Base-by-base conservation (phyloP, 768 basidiomycete species). In the Hemileccinum rubropunctum region DNA sequence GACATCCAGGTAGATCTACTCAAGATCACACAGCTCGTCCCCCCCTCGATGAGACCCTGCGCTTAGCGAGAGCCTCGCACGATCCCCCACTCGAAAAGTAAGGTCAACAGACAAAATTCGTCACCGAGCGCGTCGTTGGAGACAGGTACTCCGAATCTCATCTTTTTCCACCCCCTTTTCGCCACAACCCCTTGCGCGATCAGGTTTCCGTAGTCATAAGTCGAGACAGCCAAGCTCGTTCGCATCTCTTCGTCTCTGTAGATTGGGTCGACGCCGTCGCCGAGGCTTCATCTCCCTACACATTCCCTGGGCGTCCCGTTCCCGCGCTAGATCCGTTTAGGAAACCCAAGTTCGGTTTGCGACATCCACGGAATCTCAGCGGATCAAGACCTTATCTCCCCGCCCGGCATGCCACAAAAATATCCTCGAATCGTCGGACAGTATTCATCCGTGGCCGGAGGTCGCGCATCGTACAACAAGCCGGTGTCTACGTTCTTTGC, bases 351-450 rank as follows among this genome's bases (percentile, higher is more conserved):
- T 45, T 14, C 54, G 39, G 13, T 26, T n/a, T 28, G 28, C 20
- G 37, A 46, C 38, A 23, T 30, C 40, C 10, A 3, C 49, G 42
- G 23, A 55, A 65, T 65, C 63, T 63, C 23, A 45, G 55, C 62
- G 62, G 62, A 63, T 63, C 63, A 57, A 50, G 62, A 60, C 62
- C 62, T 63, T 63, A 63, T 65, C 62, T 63, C 62, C 62, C 63
- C 41, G 14, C 44, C 57, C 18, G 18, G 44, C 47, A 51, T 50
- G 54, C 47, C 51, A 27, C 23, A 3, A 23, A n/a, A 10, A 45
- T 49, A 59, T 21, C 53, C 52, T 37, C 13, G 15, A 39, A 35
- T 26, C 38, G 36, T 37, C 36, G 17, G 62, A 53, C 59, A 49
- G 30, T 36, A 20, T n/a, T n/a, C n/a, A n/a, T 51, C 50, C 41